Conservation (phyloP, 768 basidiomycete species). For the Suillus cothurnatus region DNA sequence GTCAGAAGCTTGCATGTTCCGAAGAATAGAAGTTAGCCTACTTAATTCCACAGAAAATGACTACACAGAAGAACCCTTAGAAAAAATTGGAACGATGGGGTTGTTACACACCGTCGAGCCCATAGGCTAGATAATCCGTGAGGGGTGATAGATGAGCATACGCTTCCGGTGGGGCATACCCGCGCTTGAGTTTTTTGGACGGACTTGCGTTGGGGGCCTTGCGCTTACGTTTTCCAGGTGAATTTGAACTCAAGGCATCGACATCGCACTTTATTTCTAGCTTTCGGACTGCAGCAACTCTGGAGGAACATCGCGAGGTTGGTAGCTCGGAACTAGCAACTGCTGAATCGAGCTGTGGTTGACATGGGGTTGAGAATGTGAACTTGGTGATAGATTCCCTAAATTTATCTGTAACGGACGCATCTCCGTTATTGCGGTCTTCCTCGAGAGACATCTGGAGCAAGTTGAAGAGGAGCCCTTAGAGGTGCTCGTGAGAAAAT, state of each 20-base stretch:
- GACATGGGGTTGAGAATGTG: neutral
- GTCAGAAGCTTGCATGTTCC: neutral
- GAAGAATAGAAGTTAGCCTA: conserved; percentile 33
- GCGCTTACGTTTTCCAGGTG: neutral
- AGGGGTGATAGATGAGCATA: conserved; percentile 54
- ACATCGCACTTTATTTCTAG: neutral
- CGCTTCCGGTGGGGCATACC: conserved; percentile 52
- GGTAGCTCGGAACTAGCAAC: neutral
- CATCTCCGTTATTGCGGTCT: neutral
- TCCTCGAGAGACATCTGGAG: neutral
- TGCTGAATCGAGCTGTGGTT: neutral
- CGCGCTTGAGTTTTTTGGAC: conserved; percentile 39
- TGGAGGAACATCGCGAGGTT: neutral
- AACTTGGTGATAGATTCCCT: neutral
- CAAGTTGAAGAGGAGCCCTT: neutral
- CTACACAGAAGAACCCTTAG: conserved; percentile 36
- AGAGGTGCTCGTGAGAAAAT: neutral
- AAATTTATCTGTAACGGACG: neutral
- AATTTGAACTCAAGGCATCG: neutral
- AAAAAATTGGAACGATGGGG: neutral
- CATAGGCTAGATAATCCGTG: conserved; percentile 52
- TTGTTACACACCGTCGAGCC: conserved; percentile 55
- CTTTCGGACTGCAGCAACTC: neutral
- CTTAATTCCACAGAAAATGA: conserved; percentile 89
- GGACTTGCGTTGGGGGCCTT: neutral